Evolutionary conservation across 2,329 filamentous ascomycete genomes (phyloP).

Genomic region (Chaetomium strumarium): DNA sequence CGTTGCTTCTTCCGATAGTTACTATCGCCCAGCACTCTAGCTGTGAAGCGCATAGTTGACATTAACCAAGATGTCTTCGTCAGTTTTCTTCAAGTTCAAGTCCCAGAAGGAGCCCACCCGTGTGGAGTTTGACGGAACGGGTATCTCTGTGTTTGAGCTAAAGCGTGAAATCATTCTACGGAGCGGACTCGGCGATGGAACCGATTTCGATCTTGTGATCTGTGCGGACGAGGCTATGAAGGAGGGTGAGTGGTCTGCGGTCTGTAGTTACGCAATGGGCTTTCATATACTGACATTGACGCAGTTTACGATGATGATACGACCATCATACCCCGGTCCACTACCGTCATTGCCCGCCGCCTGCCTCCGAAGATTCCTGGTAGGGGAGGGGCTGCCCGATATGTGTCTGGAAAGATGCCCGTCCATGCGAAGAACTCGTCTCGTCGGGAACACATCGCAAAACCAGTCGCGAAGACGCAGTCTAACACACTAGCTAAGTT

Average conservation of each 20-base stretch:
- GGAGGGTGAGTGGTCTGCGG: slow-evolving; percentile 59
- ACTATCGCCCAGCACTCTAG: neutral
- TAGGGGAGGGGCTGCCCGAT: slow-evolving; percentile 84
- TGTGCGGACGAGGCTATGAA: slow-evolving; percentile 79
- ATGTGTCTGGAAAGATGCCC: slow-evolving; percentile 95
- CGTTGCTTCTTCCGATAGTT: slow-evolving; percentile 14
- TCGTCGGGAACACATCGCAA: slow-evolving; percentile 56
- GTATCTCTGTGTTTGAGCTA: slow-evolving; percentile 96
- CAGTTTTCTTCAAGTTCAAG: slow-evolving; percentile 99
- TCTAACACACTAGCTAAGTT: slow-evolving; percentile 57
- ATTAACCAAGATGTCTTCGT: slow-evolving; percentile 71
- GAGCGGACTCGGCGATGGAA: slow-evolving; percentile 88
- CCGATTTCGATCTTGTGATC: slow-evolving; percentile 92
- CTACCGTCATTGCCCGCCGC: slow-evolving; percentile 83
- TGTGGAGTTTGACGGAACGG: slow-evolving; percentile 94
- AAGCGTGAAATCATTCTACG: slow-evolving; percentile 98
- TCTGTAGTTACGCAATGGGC: neutral
- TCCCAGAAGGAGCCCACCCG: slow-evolving; percentile 92
- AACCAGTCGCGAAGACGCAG: slow-evolving; percentile 52
- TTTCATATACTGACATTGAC: slow-evolving; percentile 27
- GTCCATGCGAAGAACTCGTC: slow-evolving; percentile 76
- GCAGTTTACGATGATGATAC: slow-evolving; percentile 96
- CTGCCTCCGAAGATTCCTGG: slow-evolving; percentile 79
- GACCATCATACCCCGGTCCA: slow-evolving; percentile 91
- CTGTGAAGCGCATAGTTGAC: slow-evolving; percentile 11